phyloP scores from a whole-genome alignment of 345 rosid species.

The Gossypium rotundifolium region DNA sequence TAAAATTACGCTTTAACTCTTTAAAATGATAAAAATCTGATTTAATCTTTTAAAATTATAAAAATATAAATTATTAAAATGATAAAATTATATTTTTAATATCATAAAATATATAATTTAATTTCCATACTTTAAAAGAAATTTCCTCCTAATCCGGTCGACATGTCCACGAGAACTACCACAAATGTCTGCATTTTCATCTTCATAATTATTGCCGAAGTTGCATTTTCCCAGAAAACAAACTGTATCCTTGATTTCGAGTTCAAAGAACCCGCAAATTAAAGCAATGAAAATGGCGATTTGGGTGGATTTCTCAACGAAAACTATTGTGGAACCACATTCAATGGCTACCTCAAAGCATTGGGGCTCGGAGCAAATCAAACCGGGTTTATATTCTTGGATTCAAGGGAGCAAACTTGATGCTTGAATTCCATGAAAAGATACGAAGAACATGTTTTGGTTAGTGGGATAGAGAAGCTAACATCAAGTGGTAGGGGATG shows the following conservation, averaged over 20 bases:
- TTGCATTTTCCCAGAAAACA: constrained; percentile 15
- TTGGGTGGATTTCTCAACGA: constrained; percentile 36
- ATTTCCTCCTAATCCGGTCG: not conserved
- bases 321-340: constrained; percentile 28
- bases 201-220: not conserved
- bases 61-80: too few species aligned
- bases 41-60: too few species aligned
- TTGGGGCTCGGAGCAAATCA: constrained; percentile 27
- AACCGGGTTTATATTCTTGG: constrained; percentile 29
- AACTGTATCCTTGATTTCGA: constrained; percentile 24
- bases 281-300: constrained; percentile 24
- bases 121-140: too few species aligned
- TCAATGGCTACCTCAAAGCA: constrained; percentile 25
- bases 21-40: too few species aligned
- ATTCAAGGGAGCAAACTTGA: constrained; percentile 27
- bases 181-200: constrained; percentile 14
- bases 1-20: too few species aligned
- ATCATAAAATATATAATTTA: too few species aligned
- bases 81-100: too few species aligned
- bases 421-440: constrained; percentile 25
- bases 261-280: not conserved
- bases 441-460: not conserved
- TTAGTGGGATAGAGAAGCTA: constrained; percentile 40
- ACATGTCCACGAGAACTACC: not conserved
- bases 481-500: constrained; percentile 33